phyloP scores from a whole-genome alignment of 2,329 filamentous ascomycete species.

The Magnaporthiopsis rhizophila region DNA sequence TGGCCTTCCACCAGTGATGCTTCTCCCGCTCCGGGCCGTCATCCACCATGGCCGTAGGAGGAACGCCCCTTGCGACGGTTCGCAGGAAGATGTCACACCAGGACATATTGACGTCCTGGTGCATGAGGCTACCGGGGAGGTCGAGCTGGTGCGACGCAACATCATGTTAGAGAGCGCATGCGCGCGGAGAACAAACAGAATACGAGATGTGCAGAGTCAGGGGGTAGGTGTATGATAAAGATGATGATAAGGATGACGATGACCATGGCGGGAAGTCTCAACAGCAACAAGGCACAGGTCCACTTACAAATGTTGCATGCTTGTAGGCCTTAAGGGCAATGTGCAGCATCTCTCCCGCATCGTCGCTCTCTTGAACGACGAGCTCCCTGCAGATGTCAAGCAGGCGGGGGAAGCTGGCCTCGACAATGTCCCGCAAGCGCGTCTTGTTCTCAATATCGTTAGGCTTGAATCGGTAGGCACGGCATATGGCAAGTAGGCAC shows the following conservation, averaged over 20 bases:
- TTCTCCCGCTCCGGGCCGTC: conserved; percentile 78
- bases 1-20: conserved; percentile 99
- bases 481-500: conserved; percentile 88
- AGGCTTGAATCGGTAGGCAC: conserved; percentile 88
- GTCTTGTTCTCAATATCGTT: conserved; percentile 66
- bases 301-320: conserved; percentile 86
- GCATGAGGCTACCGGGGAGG: conserved; percentile 67
- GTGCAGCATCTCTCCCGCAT: conserved; percentile 94
- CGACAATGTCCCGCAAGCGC: conserved; percentile 92
- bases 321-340: conserved; percentile 96
- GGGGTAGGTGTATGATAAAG: background rate
- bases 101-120: conserved; percentile 76
- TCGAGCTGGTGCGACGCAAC: conserved; percentile 56
- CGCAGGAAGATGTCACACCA: conserved; percentile 96
- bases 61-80: conserved; percentile 78
- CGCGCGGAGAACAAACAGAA: too few species aligned
- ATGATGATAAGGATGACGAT: background rate
- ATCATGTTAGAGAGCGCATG: background rate
- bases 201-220: too few species aligned
- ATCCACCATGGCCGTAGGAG: conserved; percentile 69
- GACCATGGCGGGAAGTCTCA: conserved; percentile 2
- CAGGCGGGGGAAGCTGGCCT: conserved; percentile 80
- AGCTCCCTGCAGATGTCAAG: conserved; percentile 81
- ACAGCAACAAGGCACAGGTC: background rate
- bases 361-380: conserved; percentile 82